Evolutionary conservation across 1,284 basidiomycete genomes (phyloP).

Genomic region (Microbotryum violaceum): DNA sequence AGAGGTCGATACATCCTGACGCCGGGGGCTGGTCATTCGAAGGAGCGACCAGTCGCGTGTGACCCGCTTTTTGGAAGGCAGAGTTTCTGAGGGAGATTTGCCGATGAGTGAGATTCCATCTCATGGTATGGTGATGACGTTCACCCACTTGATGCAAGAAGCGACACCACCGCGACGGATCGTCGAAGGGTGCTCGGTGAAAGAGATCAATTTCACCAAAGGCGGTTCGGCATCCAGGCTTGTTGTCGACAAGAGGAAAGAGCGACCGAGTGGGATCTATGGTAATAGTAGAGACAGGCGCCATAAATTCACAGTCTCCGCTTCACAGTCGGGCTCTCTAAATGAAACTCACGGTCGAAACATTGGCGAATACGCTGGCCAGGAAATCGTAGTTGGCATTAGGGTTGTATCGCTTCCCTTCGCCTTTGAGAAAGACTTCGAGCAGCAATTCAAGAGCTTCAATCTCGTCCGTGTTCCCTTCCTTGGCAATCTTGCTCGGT

Average conservation of each 20-base stretch:
- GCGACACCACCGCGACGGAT: slow-evolving; percentile 79
- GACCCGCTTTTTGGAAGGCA: slow-evolving; percentile 59
- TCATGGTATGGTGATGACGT: slow-evolving; percentile 14
- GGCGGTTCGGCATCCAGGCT: slow-evolving; percentile 58
- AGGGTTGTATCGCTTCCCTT: slow-evolving; percentile 42
- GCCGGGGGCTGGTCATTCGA: slow-evolving; percentile 43
- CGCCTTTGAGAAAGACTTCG: slow-evolving; percentile 75
- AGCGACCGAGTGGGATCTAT: slow-evolving; percentile 51
- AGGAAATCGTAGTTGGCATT: slow-evolving; percentile 64
- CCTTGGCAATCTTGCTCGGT: slow-evolving; percentile 46
- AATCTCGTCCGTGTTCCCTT: slow-evolving; percentile 50
- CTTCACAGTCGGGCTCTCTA: not conserved
- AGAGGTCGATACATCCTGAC: slow-evolving; percentile 53
- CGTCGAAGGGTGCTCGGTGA: slow-evolving; percentile 77
- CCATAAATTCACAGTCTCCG: not conserved
- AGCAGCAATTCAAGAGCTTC: slow-evolving; percentile 66
- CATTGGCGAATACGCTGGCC: slow-evolving; percentile 82
- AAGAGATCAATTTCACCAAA: slow-evolving; percentile 67
- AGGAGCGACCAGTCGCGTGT: slow-evolving; percentile 59
- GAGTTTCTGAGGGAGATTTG: slow-evolving; percentile 55
- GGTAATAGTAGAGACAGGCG: slow-evolving; percentile 6
- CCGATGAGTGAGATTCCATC: not conserved
- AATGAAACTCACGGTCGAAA: slow-evolving; percentile 57
- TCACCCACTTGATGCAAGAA: slow-evolving; percentile 69
- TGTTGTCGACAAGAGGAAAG: slow-evolving; percentile 58